Base-by-base conservation (phyloP, 2,329 filamentous ascomycete species). In the Epichloe baconii region DNA sequence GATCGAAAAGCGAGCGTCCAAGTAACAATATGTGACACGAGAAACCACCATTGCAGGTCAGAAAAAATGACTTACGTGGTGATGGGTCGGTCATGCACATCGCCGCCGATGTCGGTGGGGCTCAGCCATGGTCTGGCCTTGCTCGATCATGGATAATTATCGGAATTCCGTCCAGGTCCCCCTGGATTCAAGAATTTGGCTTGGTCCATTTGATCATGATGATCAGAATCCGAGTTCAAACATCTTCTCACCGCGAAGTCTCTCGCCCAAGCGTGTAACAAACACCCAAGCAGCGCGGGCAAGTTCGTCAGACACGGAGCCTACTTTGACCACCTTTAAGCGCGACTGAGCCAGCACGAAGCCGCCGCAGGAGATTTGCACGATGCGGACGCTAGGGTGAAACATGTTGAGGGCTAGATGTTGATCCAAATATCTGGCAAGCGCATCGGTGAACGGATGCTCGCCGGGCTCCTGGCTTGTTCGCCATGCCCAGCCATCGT, bases 351-450 rank as follows among this genome's bases (percentile, higher is more conserved):
- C 73, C 11, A 80, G 63, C 38, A 75, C 72, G 51, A 81, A 82
- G 0, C 76, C 77, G 0, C 72, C 73, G 53, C 77, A 80, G 0
- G 75, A 76, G 31, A 81, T 68, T 54, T 77, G 76, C 12, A 66
- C 66, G 23, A 81, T 62, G 2, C 70, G 65, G 3, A 80, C 76
- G n/a, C 71, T 68, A 0, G 77, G 74, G 55, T 80, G 76, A 51
- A 77, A 76, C 55, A 81, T 56, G 57, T 80, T 69, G 14, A 82
- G 61, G 0, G 73, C 76, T 5, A 80, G 65, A 53, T 80, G 76
- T n/a, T 71, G 65, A 50, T 71, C 62, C 6, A 80, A 53, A 51
- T 81, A 80, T 5, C 59, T 59, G 0, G 68, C 71, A 17, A 81
- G 57, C 0, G 76, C 76, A 43, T 74, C 67, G 0, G 69, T 73